These are phyloP conservation scores for Olyra latifolia DNA, from an alignment of 176 grass and related monocot species.

Conservation along the genomic window DNA sequence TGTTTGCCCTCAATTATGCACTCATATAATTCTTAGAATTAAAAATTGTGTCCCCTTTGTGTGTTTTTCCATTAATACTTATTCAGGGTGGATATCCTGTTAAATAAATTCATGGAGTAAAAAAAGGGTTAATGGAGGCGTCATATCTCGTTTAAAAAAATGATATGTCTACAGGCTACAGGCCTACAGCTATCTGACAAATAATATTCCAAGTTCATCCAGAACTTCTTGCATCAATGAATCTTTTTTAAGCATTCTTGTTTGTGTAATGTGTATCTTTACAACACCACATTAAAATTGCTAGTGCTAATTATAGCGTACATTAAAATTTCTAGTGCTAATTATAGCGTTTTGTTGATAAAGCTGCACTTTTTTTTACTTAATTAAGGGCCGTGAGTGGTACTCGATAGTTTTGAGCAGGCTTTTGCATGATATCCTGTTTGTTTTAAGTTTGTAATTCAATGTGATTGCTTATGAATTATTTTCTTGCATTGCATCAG, in stretches of 20 bases:
- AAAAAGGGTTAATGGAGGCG: background rate
- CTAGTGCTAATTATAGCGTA: background rate
- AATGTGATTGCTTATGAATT: background rate
- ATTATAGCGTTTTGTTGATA: background rate
- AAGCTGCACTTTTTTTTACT: background rate
- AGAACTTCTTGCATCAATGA: background rate
- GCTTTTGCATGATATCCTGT: background rate
- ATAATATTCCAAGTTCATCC: conserved; percentile 10
- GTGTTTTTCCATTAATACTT: conserved; percentile 20
- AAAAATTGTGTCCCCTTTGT: background rate
- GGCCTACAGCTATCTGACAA: background rate
- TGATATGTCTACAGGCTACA: background rate
- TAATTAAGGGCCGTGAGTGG: background rate
- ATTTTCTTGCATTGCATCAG: conserved; percentile 1
- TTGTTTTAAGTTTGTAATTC: conserved; percentile 10
- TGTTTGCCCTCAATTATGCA: conserved; percentile 17
- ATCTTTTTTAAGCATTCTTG: background rate
- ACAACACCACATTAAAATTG: conserved; percentile 4
- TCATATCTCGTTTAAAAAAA: background rate
- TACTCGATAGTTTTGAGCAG: conserved; percentile 15
- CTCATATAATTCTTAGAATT: conserved; percentile 6
- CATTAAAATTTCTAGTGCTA: conserved; percentile 10
- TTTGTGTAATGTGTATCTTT: background rate
- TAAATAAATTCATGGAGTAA: background rate
- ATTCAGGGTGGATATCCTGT: background rate